phyloP scores from a whole-genome alignment of 2,329 filamentous ascomycete species.

The Colletotrichum tropicale region DNA sequence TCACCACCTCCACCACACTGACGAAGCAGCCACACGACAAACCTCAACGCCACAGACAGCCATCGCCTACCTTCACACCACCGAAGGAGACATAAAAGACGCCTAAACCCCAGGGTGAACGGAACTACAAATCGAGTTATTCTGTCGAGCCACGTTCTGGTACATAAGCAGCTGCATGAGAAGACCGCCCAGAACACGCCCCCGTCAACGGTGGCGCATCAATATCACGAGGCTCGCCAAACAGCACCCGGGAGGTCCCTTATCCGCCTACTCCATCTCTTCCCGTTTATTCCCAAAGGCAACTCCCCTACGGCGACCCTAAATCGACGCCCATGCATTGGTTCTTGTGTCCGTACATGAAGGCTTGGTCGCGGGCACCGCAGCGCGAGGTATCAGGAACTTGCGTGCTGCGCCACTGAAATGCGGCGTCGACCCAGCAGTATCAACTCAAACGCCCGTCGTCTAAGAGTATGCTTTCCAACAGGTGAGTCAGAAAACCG shows the following conservation, averaged over 20 bases:
- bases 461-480: not conserved
- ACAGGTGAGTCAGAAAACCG: not conserved
- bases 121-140: not conserved
- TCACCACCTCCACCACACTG: not conserved
- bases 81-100: not conserved
- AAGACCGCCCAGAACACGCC: not conserved
- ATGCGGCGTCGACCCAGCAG: not conserved
- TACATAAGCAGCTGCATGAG: not conserved
- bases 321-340: not conserved
- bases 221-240: not conserved
- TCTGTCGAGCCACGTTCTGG: too few species aligned
- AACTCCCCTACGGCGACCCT: not conserved
- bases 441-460: not conserved
- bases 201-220: not conserved
- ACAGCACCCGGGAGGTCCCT: not conserved
- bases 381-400: not conserved
- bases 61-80: not conserved
- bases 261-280: not conserved
- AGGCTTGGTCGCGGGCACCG: not conserved
- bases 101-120: not conserved
- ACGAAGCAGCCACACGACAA: not conserved
- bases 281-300: not conserved
- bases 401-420: not conserved
- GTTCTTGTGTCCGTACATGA: not conserved
- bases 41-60: not conserved